These are phyloP conservation scores for Plasmodium fragile DNA, from an alignment of 169 alveolate genomes.

Conservation along the genomic window DNA sequence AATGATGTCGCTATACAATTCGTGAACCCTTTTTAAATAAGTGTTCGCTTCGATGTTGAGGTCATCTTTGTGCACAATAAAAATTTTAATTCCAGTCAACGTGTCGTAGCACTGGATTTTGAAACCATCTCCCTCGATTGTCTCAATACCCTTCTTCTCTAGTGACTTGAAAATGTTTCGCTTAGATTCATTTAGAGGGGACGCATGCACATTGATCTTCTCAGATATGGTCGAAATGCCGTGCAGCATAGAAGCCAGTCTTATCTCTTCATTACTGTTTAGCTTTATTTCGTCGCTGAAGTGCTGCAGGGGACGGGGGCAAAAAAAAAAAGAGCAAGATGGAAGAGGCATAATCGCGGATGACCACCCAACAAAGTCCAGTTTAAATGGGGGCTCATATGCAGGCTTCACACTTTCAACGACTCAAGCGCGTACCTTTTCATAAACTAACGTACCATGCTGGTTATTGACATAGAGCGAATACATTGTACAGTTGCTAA, in stretches of 20 bases:
- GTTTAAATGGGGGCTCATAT: not conserved
- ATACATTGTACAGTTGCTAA: slow-evolving; percentile 73
- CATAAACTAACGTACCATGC: slow-evolving; percentile 94
- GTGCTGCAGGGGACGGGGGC: slow-evolving; percentile 81
- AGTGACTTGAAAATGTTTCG: slow-evolving; percentile 67
- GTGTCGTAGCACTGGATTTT: slow-evolving; percentile 93
- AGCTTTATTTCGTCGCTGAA: slow-evolving; percentile 88
- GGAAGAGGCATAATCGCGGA: not conserved
- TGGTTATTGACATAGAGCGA: slow-evolving; percentile 93
- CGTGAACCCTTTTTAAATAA: slow-evolving; percentile 90
- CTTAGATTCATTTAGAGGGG: slow-evolving; percentile 60
- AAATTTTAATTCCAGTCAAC: slow-evolving; percentile 88
- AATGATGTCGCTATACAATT: slow-evolving; percentile 92
- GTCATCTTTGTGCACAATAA: slow-evolving; percentile 77
- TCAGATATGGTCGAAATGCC: slow-evolving; percentile 94
- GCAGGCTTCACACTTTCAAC: not conserved
- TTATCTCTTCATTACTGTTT: slow-evolving; percentile 92
- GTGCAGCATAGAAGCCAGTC: slow-evolving; percentile 96
- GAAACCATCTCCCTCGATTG: slow-evolving; percentile 90
- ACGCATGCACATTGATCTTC: slow-evolving; percentile 85
- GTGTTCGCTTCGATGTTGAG: slow-evolving; percentile 78
- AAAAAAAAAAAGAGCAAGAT: not conserved
- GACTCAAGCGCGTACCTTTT: slow-evolving; percentile 84
- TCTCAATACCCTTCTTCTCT: slow-evolving; percentile 89
- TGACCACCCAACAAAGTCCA: not conserved